Conservation (phyloP, 1,139 yeast species). For the Taphrina sp. region DNA sequence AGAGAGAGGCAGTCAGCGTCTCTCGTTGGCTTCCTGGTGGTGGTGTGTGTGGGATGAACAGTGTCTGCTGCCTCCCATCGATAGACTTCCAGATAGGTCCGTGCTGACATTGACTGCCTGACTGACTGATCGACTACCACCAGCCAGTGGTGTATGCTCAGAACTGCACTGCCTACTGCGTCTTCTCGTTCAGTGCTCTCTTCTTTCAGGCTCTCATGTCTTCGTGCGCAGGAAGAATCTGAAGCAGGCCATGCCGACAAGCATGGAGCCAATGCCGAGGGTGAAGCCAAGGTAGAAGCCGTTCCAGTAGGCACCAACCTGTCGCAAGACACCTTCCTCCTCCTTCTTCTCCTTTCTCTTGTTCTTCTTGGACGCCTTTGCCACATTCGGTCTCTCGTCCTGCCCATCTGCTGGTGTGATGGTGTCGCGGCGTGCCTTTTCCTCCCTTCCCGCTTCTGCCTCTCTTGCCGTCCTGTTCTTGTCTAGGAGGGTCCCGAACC, state of each 20-base stretch:
- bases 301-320: constrained; percentile 4
- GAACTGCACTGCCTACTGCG: too few species aligned
- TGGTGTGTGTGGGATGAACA: too few species aligned
- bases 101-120: too few species aligned
- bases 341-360: not conserved
- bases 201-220: too few species aligned
- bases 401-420: constrained; percentile 12
- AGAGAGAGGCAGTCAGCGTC: too few species aligned
- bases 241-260: constrained; percentile 1
- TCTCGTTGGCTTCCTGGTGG: too few species aligned
- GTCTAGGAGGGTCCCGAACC: constrained; percentile 10
- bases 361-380: not conserved
- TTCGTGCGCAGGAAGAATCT: not conserved
- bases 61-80: too few species aligned
- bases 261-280: constrained; percentile 5
- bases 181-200: too few species aligned
- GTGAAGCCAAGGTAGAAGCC: constrained; percentile 11
- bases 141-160: too few species aligned
- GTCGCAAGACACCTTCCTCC: not conserved
- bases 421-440: constrained; percentile 11
- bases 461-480: not conserved
- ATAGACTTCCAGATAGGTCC: too few species aligned
- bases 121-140: too few species aligned
- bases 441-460: not conserved
- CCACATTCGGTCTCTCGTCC: not conserved